Base-by-base conservation (phyloP, 2,329 filamentous ascomycete genomes). In the Epichloe coenophiala region DNA sequence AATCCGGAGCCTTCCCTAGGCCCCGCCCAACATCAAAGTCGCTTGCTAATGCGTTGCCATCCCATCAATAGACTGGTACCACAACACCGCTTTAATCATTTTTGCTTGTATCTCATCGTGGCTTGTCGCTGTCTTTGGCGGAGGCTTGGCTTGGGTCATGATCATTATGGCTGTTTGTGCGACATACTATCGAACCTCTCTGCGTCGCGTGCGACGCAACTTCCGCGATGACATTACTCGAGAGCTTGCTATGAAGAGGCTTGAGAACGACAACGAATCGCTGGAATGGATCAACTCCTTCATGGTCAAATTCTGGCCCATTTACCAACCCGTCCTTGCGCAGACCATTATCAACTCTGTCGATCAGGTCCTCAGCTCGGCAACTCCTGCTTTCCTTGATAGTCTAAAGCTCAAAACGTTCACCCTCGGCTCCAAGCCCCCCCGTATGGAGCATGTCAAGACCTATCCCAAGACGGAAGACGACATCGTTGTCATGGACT, bases 261-360 rank as follows among this genome's bases (percentile, higher is more conserved):
- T 98, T 49, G 93, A 97, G 59, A 93, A 83, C 8, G 93, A 98
- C 59, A 82, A 81, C 27, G 93, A 98, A 69, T 93, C 86, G 51
- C 74, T 98, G 46, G 93, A 98, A 67, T 98, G 93, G 93, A 97
- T 98, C 67, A 98, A 98, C 74, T 95, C 88, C 59, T 98, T 98
- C 71, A 66, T 98, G 60, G 82, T 94, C 70, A 98, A 98, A 66
- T 98, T 98, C 71, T 98, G 93, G 93, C 93, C 93, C 55, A 98
- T 98, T 61, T 97, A 95, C 65, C 88, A 93, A 50, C 93, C 93
- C 1, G 88, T 97, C 9, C 78, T 98, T 12, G 91, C 89, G 54
- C 82, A 93, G 58, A 94, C 88, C 21, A 86, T 98, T 60, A 86
- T 97, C 68, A 88, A 83, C 65, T 89, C 90, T 0, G 93, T 97